These are phyloP conservation scores for Acaromyces ingoldii DNA, from an alignment of 1,284 basidiomycete genomes.

Conservation along the genomic window DNA sequence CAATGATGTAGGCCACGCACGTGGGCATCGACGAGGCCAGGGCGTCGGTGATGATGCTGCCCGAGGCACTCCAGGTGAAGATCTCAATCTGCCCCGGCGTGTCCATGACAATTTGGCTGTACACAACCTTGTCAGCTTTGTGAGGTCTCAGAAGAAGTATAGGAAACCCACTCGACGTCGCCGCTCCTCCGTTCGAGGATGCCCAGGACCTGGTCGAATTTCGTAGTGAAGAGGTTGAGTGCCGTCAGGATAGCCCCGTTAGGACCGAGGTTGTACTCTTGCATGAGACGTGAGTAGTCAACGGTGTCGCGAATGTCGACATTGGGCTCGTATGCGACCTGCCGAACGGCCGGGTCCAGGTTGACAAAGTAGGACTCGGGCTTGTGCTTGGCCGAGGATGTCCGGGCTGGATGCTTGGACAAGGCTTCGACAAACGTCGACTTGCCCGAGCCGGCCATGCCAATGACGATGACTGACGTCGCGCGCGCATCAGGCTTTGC, in stretches of 20 bases:
- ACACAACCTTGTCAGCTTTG: no score
- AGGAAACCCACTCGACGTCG: constrained; percentile 65
- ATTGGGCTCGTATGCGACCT: constrained; percentile 86
- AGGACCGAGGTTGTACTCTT: constrained; percentile 98
- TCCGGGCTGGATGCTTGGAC: constrained; percentile 26
- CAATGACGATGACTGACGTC: constrained; percentile 54
- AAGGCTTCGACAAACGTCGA: constrained; percentile 77
- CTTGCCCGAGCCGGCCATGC: constrained; percentile 93
- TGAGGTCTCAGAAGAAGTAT: no score
- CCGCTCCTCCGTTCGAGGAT: constrained; percentile 86
- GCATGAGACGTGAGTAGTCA: constrained; percentile 97
- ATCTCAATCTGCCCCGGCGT: constrained; percentile 99
- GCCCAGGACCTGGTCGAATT: constrained; percentile 93
- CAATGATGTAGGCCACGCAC: constrained; percentile 93
- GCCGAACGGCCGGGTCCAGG: constrained; percentile 89
- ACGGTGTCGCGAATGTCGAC: constrained; percentile 98
- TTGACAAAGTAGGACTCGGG: constrained; percentile 73
- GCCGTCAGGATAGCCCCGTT: constrained; percentile 97
- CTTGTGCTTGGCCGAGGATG: constrained; percentile 2
- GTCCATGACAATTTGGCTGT: constrained; percentile 74
- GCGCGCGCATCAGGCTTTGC: constrained; percentile 39
- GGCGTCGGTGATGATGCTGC: constrained; percentile 97
- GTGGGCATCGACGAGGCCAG: constrained; percentile 87
- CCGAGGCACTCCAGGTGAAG: constrained; percentile 99
- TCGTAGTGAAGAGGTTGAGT: constrained; percentile 95